A percentile compares a stretch with the other conserved stretches of the same genome.
phyloP scores from a whole-genome alignment of 345 rosid species.

The Aquilaria sinensis region DNA sequence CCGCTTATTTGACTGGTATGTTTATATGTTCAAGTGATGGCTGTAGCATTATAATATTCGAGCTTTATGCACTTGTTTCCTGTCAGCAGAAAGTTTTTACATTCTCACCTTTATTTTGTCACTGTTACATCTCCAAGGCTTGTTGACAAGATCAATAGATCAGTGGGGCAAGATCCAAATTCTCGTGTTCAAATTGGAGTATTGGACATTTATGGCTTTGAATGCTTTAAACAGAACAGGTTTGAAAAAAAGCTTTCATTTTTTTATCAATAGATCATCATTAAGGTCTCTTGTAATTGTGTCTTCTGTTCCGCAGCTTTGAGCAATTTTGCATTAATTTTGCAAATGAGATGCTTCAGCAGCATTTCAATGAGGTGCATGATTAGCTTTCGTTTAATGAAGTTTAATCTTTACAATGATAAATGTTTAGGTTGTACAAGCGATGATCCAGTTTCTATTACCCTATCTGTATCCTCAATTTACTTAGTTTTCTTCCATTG shows the following conservation, averaged over 20 bases:
- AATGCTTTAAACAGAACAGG: constrained; percentile 92
- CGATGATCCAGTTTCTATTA: constrained; percentile 1
- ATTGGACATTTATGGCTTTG: constrained; percentile 97
- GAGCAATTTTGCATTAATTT: constrained; percentile 99
- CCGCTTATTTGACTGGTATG: constrained; percentile 91
- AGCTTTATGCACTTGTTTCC: neutral
- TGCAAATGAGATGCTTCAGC: constrained; percentile 99
- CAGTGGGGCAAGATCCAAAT: constrained; percentile 86
- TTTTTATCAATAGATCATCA: neutral
- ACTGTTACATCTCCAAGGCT: constrained; percentile 47
- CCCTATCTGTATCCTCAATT: constrained; percentile 2
- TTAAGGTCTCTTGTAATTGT: neutral
- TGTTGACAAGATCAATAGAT: constrained; percentile 84
- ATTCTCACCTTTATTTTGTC: constrained; percentile 9
- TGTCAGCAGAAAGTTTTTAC: constrained; percentile 6
- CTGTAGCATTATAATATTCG: neutral
- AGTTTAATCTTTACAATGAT: neutral
- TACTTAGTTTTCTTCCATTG: constrained; percentile 10
- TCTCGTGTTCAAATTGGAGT: constrained; percentile 82
- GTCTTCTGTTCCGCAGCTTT: constrained; percentile 51
- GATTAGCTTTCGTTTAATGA: neutral
- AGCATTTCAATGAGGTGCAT: constrained; percentile 95
- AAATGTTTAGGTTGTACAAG: neutral
- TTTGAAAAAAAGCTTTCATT: constrained; percentile 13
- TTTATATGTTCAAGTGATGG: constrained; percentile 10